Conservation (phyloP, 805 yeast genomes). For the Saccharomycopsis sp. region DNA sequence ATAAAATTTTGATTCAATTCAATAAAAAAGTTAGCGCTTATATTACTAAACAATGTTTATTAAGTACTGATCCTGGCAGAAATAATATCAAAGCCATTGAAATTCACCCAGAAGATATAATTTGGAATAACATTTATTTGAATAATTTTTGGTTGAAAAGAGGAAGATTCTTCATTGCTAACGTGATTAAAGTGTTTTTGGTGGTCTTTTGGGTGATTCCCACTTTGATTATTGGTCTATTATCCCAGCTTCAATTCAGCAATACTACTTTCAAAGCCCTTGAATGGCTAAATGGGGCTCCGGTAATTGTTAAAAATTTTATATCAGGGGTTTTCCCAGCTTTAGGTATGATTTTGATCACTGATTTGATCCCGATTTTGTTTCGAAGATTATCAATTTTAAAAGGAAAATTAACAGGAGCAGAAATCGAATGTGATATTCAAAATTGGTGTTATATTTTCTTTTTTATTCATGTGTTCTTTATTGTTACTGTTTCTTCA, state of each 20-base stretch:
- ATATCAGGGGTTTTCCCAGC: conserved; percentile 62
- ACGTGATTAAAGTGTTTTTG: conserved; percentile 35
- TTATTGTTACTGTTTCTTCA: conserved; percentile 78
- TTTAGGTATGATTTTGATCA: conserved; percentile 47
- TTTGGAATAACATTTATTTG: conserved; percentile 54
- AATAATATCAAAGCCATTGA: conserved; percentile 38
- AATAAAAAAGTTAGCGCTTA: conserved; percentile 45
- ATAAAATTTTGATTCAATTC: conserved; percentile 56
- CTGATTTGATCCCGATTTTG: conserved; percentile 48
- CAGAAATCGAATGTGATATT: conserved; percentile 55
- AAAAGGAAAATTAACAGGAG: conserved; percentile 52
- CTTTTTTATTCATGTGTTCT: conserved; percentile 69
- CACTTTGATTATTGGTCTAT: conserved; percentile 66
- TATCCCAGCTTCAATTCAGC: conserved; percentile 64
- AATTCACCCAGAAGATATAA: conserved; percentile 54
- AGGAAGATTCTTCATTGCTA: conserved; percentile 34
- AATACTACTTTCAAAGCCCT: conserved; percentile 52
- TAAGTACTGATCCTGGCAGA: conserved; percentile 33
- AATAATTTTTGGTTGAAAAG: conserved; percentile 28
- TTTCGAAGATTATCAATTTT: conserved; percentile 44
- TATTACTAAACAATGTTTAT: conserved; percentile 49
- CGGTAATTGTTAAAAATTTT: conserved; percentile 40
- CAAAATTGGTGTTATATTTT: conserved; percentile 75
- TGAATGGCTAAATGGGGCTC: conserved; percentile 43
- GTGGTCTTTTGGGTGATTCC: conserved; percentile 68